Conservation (phyloP, 1,139 yeast species). For the Sugiyamaella novakii region DNA sequence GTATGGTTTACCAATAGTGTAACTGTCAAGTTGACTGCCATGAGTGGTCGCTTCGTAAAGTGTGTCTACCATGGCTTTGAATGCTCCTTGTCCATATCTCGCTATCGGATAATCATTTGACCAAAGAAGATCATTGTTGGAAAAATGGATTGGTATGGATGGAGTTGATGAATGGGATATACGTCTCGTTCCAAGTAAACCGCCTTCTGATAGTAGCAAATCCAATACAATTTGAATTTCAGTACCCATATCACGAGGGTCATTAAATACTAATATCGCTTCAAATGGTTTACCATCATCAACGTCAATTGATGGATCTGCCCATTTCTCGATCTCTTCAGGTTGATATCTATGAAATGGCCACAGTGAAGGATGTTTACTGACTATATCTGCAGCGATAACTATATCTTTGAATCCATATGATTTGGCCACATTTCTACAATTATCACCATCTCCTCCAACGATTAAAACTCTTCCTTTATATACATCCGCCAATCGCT, state of each 20-base stretch:
- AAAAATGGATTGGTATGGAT: slow-evolving; percentile 75
- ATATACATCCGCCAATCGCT: slow-evolving; percentile 56
- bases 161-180: slow-evolving; percentile 47
- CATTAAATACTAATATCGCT: slow-evolving; percentile 84
- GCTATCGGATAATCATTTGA: slow-evolving; percentile 80
- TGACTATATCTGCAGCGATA: slow-evolving; percentile 72
- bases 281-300: slow-evolving; percentile 56
- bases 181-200: slow-evolving; percentile 66
- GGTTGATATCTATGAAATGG: slow-evolving; percentile 66
- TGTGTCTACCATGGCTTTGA: slow-evolving; percentile 63
- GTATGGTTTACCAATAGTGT: slow-evolving; percentile 84
- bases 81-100: slow-evolving; percentile 92
- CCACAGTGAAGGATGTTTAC: slow-evolving; percentile 59
- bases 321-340: slow-evolving; percentile 53
- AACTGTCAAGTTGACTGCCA: slow-evolving; percentile 52
- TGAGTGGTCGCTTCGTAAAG: slow-evolving; percentile 63
- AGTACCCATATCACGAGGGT: slow-evolving; percentile 87
- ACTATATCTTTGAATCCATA: slow-evolving; percentile 85
- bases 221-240: slow-evolving; percentile 82
- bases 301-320: slow-evolving; percentile 42
- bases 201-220: slow-evolving; percentile 63
- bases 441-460: slow-evolving; percentile 76
- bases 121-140: slow-evolving; percentile 89
- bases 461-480: slow-evolving; percentile 71
- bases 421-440: slow-evolving; percentile 65